Evolutionary conservation across 768 basidiomycete genomes (phyloP), one percentile per base, ranked within the genome.

Genomic region (Boletus pseudopeckii): DNA sequence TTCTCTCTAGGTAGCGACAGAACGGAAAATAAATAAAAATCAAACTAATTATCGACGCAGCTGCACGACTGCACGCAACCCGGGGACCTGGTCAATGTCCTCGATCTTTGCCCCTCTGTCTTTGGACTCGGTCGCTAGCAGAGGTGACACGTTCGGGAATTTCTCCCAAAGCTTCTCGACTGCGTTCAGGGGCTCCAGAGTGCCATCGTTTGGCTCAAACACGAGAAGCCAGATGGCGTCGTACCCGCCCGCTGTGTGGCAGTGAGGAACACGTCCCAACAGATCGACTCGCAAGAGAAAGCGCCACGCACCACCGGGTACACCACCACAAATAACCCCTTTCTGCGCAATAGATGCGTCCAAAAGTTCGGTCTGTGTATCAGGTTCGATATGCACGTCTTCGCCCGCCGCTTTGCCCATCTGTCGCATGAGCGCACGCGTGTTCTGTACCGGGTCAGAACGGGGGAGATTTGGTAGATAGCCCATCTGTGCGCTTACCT

Each of bases 211-310:
- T 36, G 83, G 79, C 44, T 88, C 85, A 63, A 88, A 80, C 17
- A 94, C 82, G 15, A 99, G 81, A 6, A 99, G 75, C 92, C 94
- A 98, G 54, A 98, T 82, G 7, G 97, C 97, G 66, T 99, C 97
- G 70, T 90, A 98, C 2, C 97, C 97, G 10, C 97, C 97, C 48
- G 97, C 97, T 98, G 59, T 50, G 34, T 24, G 38, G 36, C 10
- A 41, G 8, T 58, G 40, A 58, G 50, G 33, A 49, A 45, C 39
- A n/a, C 8, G 4, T 7, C 2, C 28, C 1, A 5, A 36, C 14
- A 0, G 8, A 32, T 17, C 7, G 37, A 37, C 11, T 11, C 44
- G 17, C 11, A 17, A 22, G 26, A 36, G 30, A 30, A 47, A 40
- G 41, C 28, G 20, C 9, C 5, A 69, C 88, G 61, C 64, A 94